Base-by-base conservation (phyloP, 495 filamentous ascomycete species). In the Daldinia grandis region DNA sequence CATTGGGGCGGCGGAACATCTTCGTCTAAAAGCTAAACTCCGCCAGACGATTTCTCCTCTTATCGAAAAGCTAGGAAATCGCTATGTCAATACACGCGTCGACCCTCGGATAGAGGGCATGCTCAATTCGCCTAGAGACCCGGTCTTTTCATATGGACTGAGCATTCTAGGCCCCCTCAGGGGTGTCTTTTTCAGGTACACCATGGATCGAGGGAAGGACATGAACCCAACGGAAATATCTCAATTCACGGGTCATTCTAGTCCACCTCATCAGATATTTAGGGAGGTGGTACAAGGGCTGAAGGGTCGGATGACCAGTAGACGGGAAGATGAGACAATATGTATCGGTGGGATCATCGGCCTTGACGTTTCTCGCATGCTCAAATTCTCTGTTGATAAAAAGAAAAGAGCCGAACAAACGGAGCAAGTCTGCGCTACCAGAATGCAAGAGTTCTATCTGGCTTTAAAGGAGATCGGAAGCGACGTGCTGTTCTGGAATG, bases 331-430 rank as follows among this genome's bases (percentile, higher is more conserved):
- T 10, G 24, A 51, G 21, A 21, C 47, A 12, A 51, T 28, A 12
- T 51, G 47, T 21, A 21, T 51, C 8, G 4, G 47, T 8, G 24
- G 47, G 4, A 51, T 51, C 24, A 51, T 51, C 47, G 47, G 21
- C 47, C 47, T 51, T 51, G 47, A 51, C 9, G 47, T 51, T 51
- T 21, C 47, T 51, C 8, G 12, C 17, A 51, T 51, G 47, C 21
- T 51, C 47, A 1, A 51, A 25, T 24, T 51, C 21, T 21, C 47
- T 21, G 47, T 21, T 25, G 24, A 21, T 25, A 51, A 51, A 25
- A 51, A 28, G 31, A 51, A 27, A 14, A 28, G 19, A 12, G 49
- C 8, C n/a, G 21, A 51, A 5, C 19, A 51, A 14, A 24, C 24
- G 9, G 49, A 51, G 12, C 7, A 27, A 51, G 49, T 51, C 21